Base-by-base conservation (phyloP, 192 early-diverging fungal genomes). In the Gryganskiella cystojenkinii region DNA sequence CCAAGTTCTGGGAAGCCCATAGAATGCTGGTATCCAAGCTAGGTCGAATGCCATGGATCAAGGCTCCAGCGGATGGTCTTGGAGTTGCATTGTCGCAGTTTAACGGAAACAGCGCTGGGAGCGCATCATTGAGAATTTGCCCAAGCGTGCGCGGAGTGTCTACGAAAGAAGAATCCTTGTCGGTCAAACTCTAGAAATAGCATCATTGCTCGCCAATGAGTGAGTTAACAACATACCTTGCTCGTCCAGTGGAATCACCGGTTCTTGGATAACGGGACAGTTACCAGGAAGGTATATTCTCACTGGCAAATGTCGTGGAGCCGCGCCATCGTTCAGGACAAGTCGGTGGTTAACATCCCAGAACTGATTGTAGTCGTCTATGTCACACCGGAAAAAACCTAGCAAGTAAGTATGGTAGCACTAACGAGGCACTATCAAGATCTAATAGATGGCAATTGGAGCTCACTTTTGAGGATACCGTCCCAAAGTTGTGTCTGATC, bases 401-500 rank as follows among this genome's bases (percentile, higher is more conserved):
- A 78, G 70, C 27, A 6, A 33, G 22, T 3, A 10, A 61, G 19
- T 10, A 28, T 3, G 25, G 2, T 46, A 28, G 27, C 0, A 2
- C 13, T 46, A n/a, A n/a, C n/a, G n/a, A n/a, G n/a, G n/a, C n/a
- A n/a, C n/a, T n/a, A n/a, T n/a, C n/a, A n/a, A n/a, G n/a, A n/a
- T n/a, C n/a, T n/a, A n/a, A n/a, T n/a, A n/a, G n/a, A n/a, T n/a
- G n/a, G n/a, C n/a, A n/a, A n/a, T n/a, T n/a, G n/a, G n/a, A n/a
- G n/a, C 61, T 50, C 83, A 88, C 89, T 85, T 50, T 76, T 68
- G 55, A 61, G 82, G 27, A 95, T 37, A 1, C 92, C 86, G 33
- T 92, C 87, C 91, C 93, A 91, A 53, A 97, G 74, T 52, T 90
- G 88, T 47, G 86, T 88, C 67, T 94, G 93, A 66, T 97, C 93